These are phyloP conservation scores for Coemansia sp. DNA, from an alignment of 192 early-diverging fungal species.

Conservation along the genomic window DNA sequence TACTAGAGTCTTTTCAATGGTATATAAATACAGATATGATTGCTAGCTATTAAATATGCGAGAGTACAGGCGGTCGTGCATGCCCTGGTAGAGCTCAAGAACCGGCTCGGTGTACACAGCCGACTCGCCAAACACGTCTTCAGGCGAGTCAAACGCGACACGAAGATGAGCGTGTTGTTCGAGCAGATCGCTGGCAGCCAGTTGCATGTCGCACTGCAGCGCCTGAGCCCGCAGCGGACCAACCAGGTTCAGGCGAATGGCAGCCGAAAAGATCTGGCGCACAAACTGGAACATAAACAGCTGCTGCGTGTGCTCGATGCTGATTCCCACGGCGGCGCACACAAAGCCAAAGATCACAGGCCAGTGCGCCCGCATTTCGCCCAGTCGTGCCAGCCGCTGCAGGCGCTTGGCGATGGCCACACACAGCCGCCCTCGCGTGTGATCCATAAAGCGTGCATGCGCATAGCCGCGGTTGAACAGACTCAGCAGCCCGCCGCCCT, in stretches of 20 bases:
- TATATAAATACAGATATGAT: neutral
- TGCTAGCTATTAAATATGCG: conserved; percentile 73
- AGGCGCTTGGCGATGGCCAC: conserved; percentile 35
- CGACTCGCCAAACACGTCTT: conserved; percentile 45
- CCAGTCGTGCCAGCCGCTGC: conserved; percentile 54
- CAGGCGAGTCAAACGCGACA: conserved; percentile 13
- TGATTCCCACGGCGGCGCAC: conserved; percentile 50
- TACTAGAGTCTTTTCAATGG: conserved; percentile 12
- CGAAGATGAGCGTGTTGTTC: conserved; percentile 56
- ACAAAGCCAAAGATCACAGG: conserved; percentile 77
- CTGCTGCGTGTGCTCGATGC: conserved; percentile 63
- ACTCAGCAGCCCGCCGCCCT: conserved; percentile 50
- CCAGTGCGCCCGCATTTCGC: conserved; percentile 67
- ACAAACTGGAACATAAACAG: conserved; percentile 82
- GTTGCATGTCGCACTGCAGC: conserved; percentile 63
- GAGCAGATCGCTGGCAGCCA: conserved; percentile 54
- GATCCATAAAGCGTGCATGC: conserved; percentile 33
- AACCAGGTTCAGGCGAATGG: conserved; percentile 83
- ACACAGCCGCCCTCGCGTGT: conserved; percentile 23
- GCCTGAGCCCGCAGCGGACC: conserved; percentile 88
- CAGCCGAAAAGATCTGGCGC: conserved; percentile 83
- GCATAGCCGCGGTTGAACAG: conserved; percentile 51
- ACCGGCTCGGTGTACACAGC: conserved; percentile 65
- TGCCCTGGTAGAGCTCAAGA: conserved; percentile 72
- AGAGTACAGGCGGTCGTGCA: conserved; percentile 77